Percentiles rank a stretch among this genome's conserved stretches.
Evolutionary conservation across 495 filamentous ascomycete species (phyloP).

Genomic region (Annulohypoxylon nitens): DNA sequence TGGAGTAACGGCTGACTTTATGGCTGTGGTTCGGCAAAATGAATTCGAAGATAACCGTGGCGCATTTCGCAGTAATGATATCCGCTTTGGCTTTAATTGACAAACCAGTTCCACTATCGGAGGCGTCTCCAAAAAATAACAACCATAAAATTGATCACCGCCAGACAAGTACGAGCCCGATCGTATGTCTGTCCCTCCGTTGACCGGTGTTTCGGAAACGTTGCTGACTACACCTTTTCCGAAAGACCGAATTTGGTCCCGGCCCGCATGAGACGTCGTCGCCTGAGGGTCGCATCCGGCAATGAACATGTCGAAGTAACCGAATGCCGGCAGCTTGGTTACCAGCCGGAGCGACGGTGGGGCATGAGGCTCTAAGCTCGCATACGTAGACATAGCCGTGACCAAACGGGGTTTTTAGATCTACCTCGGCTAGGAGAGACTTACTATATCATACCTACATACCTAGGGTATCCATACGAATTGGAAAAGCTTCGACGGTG

Average conservation of each 20-base stretch:
- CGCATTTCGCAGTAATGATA: slow-evolving; percentile 29
- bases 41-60: slow-evolving; percentile 11
- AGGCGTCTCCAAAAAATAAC: slow-evolving; percentile 6
- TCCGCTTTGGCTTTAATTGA: slow-evolving; percentile 17
- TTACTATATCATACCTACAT: slow-evolving; percentile 19
- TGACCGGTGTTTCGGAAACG: slow-evolving; percentile 21
- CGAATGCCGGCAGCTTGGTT: slow-evolving; percentile 37
- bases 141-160: neutral
- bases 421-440: slow-evolving; percentile 39
- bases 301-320: slow-evolving; percentile 29
- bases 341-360: slow-evolving; percentile 32
- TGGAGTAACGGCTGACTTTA: slow-evolving; percentile 41
- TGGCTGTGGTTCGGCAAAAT: slow-evolving; percentile 12
- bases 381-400: slow-evolving; percentile 27
- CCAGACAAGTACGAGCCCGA: neutral
- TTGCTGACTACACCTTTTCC: slow-evolving; percentile 21
- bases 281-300: slow-evolving; percentile 27
- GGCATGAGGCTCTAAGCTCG: slow-evolving; percentile 29
- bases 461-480: neutral
- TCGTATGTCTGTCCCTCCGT: neutral
- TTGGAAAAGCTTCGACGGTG: slow-evolving; percentile 15
- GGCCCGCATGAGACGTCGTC: slow-evolving; percentile 34
- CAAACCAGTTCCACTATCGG: slow-evolving; percentile 5
- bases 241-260: slow-evolving; percentile 44
- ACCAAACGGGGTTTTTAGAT: slow-evolving; percentile 23